Evolutionary conservation across 495 filamentous ascomycete species (phyloP).

Genomic region (Aspergillus cavernicola): DNA sequence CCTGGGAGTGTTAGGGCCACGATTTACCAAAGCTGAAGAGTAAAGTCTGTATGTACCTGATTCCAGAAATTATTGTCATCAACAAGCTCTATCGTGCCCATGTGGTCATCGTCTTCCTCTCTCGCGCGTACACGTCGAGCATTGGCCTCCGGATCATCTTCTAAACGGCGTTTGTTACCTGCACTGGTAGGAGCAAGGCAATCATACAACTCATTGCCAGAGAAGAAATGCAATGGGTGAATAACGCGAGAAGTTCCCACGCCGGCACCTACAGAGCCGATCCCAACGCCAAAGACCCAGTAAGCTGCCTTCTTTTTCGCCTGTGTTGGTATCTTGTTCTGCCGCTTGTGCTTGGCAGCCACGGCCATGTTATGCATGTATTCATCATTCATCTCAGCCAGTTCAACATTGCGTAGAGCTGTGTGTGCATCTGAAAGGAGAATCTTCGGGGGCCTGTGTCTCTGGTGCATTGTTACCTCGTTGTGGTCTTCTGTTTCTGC

Average conservation of each 20-base stretch:
- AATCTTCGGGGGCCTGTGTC: slow-evolving; percentile 20
- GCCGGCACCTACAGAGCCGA: slow-evolving; percentile 54
- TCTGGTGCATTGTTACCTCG: slow-evolving; percentile 18
- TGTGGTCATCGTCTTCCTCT: slow-evolving; percentile 36
- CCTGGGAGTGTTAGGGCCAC: slow-evolving; percentile 26
- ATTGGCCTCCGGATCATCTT: slow-evolving; percentile 30
- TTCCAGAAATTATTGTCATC: slow-evolving; percentile 12
- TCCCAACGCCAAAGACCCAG: slow-evolving; percentile 51
- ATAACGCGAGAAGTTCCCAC: slow-evolving; percentile 34
- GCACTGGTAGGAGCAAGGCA: slow-evolving; percentile 29
- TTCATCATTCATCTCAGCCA: slow-evolving; percentile 56
- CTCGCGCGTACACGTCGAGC: slow-evolving; percentile 44
- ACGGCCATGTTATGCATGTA: slow-evolving; percentile 54
- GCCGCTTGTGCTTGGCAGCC: slow-evolving; percentile 40
- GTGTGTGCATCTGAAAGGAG: slow-evolving; percentile 22
- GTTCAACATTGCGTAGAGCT: slow-evolving; percentile 48
- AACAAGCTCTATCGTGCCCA: slow-evolving; percentile 23
- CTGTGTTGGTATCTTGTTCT: slow-evolving; percentile 33
- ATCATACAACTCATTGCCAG: slow-evolving; percentile 50
- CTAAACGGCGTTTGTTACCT: slow-evolving; percentile 40
- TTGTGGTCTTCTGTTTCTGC: background rate
- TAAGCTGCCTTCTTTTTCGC: slow-evolving; percentile 55
- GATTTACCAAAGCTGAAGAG: background rate
- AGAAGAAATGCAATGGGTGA: slow-evolving; percentile 51
- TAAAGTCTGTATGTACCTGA: slow-evolving; percentile 4